Evolutionary conservation across 768 basidiomycete species (phyloP), one percentile per base, ranked within the genome.

Genomic region (Tricholoma terreum): DNA sequence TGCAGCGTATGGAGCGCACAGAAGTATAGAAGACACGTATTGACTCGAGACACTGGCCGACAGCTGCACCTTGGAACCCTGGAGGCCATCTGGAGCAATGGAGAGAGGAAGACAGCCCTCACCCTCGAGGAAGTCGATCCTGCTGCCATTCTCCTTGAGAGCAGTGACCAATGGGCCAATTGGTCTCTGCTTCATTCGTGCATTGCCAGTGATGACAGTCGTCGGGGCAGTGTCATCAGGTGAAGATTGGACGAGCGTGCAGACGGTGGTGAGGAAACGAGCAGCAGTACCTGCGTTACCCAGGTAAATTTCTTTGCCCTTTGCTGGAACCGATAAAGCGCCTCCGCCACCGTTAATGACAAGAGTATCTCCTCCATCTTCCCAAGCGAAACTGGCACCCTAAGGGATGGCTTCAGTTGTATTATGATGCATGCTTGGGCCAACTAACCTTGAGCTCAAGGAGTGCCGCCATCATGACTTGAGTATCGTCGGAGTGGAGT

Each of bases 221-320:
- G 75, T 74, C 49, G 79, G 73, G 22, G 73, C 65, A 6, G 71
- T 70, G 42, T 75, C 73, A 3, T 71, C 62, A 5, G 74, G 64
- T 1, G 77, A 70, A 22, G 67, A 58, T 56, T 84, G 83, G 3
- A 93, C 93, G 53, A 98, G 84, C 0, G 95, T 88, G 73, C 95
- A 98, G 50, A 99, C 94, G 1, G 95, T 93, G 6, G 97, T 92
- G 54, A 99, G 82, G 86, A 99, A 98, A 34, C 97, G 92, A 10
- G 94, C 93, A 21, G 97, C 96, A 4, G 97, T 99, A 21, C 97
- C 97, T 12, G 97, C 97, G 67, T 98, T 99, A 43, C 92, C 90
- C 42, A 99, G 88, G 73, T 98, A 99, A 49, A 99, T 74, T 66
- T 97, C 90, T 69, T 91, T 94, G 57, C 86, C 89, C 55, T 84